Evolutionary conservation across 176 grass and related monocot species (phyloP).

Genomic region (Dendrocalamus sinicus): DNA sequence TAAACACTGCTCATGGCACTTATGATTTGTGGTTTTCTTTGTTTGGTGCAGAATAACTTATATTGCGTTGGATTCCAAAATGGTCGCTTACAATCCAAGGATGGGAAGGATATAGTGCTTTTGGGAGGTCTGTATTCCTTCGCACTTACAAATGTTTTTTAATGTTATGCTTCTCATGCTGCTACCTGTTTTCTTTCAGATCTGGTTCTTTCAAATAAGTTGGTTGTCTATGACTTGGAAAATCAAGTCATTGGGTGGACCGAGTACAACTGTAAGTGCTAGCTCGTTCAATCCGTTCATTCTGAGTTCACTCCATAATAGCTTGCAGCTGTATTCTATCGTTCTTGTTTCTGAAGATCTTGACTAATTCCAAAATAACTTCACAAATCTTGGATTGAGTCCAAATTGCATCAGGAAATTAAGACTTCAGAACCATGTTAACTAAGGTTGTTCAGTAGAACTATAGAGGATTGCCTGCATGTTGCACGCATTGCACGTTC

Average conservation of each 20-base stretch:
- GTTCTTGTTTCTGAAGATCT: constrained; percentile 16
- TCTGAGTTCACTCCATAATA: constrained; percentile 8
- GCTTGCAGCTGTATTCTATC: constrained; percentile 20
- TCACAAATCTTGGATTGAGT: neutral
- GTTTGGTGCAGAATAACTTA: constrained; percentile 51
- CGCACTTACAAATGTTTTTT: neutral
- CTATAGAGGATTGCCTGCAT: neutral
- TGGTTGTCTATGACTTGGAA: constrained; percentile 95
- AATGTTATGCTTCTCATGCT: neutral
- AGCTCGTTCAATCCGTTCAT: constrained; percentile 11
- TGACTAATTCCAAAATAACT: constrained; percentile 22
- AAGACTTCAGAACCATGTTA: neutral
- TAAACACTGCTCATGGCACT: constrained; percentile 20
- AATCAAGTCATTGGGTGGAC: constrained; percentile 92
- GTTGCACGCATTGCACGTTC: neutral
- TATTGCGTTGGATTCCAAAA: constrained; percentile 98
- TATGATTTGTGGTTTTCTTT: neutral
- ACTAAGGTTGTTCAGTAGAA: constrained; percentile 1
- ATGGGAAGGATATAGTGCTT: constrained; percentile 91
- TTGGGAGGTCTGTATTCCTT: constrained; percentile 74
- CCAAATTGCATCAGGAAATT: neutral
- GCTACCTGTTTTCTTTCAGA: constrained; percentile 62
- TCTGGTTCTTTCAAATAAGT: constrained; percentile 85
- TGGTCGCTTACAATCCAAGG: constrained; percentile 83
- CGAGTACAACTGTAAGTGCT: constrained; percentile 89